Evolutionary conservation across 2,329 filamentous ascomycete genomes (phyloP), one percentile per base, ranked within the genome.

Genomic region (Apiospora hydei): DNA sequence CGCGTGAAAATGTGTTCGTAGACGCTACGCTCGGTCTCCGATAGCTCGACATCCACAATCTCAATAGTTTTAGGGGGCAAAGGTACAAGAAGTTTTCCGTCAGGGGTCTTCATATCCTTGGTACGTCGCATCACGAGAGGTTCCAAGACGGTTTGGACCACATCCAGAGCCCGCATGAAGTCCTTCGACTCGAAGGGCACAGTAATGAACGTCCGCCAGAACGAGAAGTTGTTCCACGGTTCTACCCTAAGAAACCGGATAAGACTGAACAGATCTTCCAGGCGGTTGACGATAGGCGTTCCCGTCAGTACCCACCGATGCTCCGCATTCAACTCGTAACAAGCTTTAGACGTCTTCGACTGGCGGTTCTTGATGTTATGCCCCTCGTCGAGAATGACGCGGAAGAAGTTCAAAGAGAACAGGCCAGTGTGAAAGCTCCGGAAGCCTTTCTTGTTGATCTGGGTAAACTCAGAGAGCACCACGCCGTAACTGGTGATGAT

Each of bases 201-300:
- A 0, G 96, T 99, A 79, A 99, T 98, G 81, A 99, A 99, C 0
- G 96, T 98, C 80, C 95, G 95, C 96, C 96, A 99, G 83, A 98
- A 99, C 0, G 95, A 98, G 81, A 99, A 99, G 81, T 98, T 98
- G 78, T 93, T 96, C 96, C 96, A 99, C 0, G 96, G 96, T 80
- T 98, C 96, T 4, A 99, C 96, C 71, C 94, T 92, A 14, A 99
- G 85, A 83, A 98, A 99, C 3, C 94, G 91, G 16, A 98, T 94
- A 49, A 99, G 84, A 78, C 94, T 97, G 84, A 98, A 98, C 18
- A 99, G 85, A 82, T 98, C 96, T 81, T 98, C 96, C 0, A 99
- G 87, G 61, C 94, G 92, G 81, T 99, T 99, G 76, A 99, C 96
- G 71, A 99, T 98, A 0, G 96, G 96, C 0, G 96, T 99, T 24